Evolutionary conservation across 2,329 filamentous ascomycete genomes (phyloP).

Genomic region (Microsporum ferrugineum): DNA sequence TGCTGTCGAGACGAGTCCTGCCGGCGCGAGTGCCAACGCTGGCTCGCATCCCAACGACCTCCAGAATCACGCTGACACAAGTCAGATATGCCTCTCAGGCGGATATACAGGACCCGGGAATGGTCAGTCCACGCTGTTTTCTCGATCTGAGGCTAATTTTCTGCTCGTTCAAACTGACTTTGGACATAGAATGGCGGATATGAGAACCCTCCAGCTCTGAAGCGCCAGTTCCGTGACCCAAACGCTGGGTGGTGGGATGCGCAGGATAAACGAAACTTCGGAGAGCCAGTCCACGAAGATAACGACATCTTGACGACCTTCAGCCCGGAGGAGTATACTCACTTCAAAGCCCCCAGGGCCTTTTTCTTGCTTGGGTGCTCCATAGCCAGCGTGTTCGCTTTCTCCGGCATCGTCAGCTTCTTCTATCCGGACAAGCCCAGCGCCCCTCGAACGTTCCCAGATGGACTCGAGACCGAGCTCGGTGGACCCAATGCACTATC

Average conservation of each 20-base stretch:
- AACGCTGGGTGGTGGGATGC: slow-evolving; percentile 94
- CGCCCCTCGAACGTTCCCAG: slow-evolving; percentile 56
- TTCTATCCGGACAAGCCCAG: slow-evolving; percentile 62
- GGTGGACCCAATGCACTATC: slow-evolving; percentile 56
- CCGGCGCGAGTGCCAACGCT: slow-evolving; percentile 30
- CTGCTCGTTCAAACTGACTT: neutral
- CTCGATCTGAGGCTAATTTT: neutral
- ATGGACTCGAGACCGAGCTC: slow-evolving; percentile 61
- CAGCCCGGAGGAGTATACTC: slow-evolving; percentile 78
- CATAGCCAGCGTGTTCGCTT: slow-evolving; percentile 49
- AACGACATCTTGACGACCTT: slow-evolving; percentile 88
- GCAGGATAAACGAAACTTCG: slow-evolving; percentile 93
- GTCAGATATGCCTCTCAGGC: slow-evolving; percentile 29
- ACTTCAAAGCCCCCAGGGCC: slow-evolving; percentile 61
- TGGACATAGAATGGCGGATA: slow-evolving; percentile 36
- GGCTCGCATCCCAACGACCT: slow-evolving; percentile 18
- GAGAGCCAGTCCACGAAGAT: slow-evolving; percentile 93
- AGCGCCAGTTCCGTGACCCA: slow-evolving; percentile 86
- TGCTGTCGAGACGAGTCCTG: slow-evolving; percentile 37
- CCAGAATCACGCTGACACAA: slow-evolving; percentile 27
- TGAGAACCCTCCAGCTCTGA: slow-evolving; percentile 48
- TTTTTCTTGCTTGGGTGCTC: slow-evolving; percentile 58
- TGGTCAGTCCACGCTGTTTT: slow-evolving; percentile 24
- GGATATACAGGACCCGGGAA: slow-evolving; percentile 32
- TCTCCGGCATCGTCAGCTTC: slow-evolving; percentile 56